Conservation (phyloP, 805 yeast genomes). For the Starmerella vitae region DNA sequence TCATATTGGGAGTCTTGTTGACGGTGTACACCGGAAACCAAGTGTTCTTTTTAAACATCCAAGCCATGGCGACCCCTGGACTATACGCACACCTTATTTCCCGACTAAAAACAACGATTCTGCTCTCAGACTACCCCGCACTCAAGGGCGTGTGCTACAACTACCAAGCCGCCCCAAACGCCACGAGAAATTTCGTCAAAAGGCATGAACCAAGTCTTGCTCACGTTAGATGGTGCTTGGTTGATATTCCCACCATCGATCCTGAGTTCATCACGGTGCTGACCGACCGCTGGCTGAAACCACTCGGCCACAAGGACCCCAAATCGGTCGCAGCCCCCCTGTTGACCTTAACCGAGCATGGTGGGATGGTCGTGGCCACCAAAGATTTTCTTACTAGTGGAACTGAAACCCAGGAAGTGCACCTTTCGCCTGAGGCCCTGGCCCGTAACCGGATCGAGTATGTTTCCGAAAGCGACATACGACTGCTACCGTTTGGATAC, state of each 20-base stretch:
- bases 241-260: conserved; percentile 78
- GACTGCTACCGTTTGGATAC: conserved; percentile 79
- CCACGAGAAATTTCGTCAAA: conserved; percentile 67
- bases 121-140: conserved; percentile 77
- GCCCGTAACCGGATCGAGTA: conserved; percentile 60
- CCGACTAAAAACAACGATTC: conserved; percentile 51
- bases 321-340: conserved; percentile 75
- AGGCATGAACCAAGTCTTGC: conserved; percentile 64
- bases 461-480: conserved; percentile 35
- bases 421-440: conserved; percentile 59
- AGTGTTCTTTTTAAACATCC: conserved; percentile 64
- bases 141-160: conserved; percentile 83
- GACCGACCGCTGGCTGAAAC: conserved; percentile 78
- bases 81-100: conserved; percentile 71
- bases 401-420: conserved; percentile 46
- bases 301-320: conserved; percentile 71
- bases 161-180: conserved; percentile 77
- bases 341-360: conserved; percentile 79
- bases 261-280: conserved; percentile 84
- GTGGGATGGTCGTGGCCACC: conserved; percentile 87
- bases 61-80: conserved; percentile 67
- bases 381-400: conserved; percentile 58
- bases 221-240: conserved; percentile 75
- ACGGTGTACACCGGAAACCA: conserved; percentile 77
- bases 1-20: conserved; percentile 66